Base-by-base conservation (phyloP, 768 basidiomycete genomes). In the Boletus subparvulus region DNA sequence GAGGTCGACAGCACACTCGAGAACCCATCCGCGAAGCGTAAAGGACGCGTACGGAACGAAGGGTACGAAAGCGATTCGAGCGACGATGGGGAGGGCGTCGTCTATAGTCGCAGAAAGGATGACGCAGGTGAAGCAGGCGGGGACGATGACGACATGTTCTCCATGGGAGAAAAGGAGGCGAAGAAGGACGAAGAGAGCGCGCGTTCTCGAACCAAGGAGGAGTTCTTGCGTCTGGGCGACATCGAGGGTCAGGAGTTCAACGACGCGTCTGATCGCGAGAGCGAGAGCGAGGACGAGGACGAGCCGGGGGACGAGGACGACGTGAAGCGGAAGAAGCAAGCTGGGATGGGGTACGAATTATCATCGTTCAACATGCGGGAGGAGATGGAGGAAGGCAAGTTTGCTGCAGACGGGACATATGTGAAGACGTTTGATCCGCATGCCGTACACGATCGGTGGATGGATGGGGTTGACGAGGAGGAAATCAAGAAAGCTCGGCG, bases 291-390 rank as follows among this genome's bases (percentile, higher is more conserved):
- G 0, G 76, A 39, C 37, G 12, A 14, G 1, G 33, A 70, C 16
- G 80, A 75, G 52, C 78, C 75, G 7, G 77, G 76, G 59, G 83
- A 94, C 66, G 89, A 94, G 66, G 89, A 94, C 68, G 89, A 90
- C 50, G 84, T 80, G n/a, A 81, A 82, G 65, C 82, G 86, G 63
- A 75, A 80, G 68, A 85, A 82, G 75, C 92, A 91, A 71, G 84
- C 79, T 39, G 89, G 88, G 13, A 98, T 99, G 96, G 97, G 96
- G 3, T 96, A 77, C 73, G 90, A 95, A 68, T 63, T 99, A 11
- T 94, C 91, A 4, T 90, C 92, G 28, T 99, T 99, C 84, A 96
- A 99, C 72, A 98, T 99, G 96, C 88, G 94, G 61, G 89, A 92
- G 65, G 97, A 99, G 80, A 95, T 98, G 89, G 88, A 93, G 67